Evolutionary conservation across 2,329 filamentous ascomycete genomes (phyloP), one percentile per base, ranked within the genome.

Genomic region (Exophiala oligosperma): DNA sequence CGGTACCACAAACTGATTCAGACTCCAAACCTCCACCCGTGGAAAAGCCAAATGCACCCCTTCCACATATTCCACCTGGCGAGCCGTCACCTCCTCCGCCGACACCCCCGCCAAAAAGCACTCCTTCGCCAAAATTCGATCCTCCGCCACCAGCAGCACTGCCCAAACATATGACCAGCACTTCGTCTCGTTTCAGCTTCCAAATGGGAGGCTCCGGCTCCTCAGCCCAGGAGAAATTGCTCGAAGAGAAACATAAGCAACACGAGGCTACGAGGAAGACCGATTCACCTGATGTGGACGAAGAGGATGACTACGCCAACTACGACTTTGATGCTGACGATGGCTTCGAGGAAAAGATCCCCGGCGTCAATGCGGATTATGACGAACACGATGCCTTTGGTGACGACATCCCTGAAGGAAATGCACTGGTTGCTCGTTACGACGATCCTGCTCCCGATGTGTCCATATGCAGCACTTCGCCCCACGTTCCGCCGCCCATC

Each of bases 151-250:
- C 61, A 1, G 56, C 71, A 3, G 72, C 72, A 4, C 60, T 79
- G 37, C 78, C 78, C 1, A 77, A 73, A 58, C 78, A 79, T 64
- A 70, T 79, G 54, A 78, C 74, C 56, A 86, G 84, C 66, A 83
- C 81, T 68, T 81, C 84, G 0, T 86, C 83, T 1, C 76, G 84
- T 8, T 88, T 88, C 67, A 87, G 84, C 64, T 88, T 88, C 64
- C 84, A 88, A 61, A 81, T 87, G 66, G 79, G 77, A 4, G 80
- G 79, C 14, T 76, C 78, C 8, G 84, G 83, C 54, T 85, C 83
- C 4, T 77, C 80, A 3, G 76, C 78, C 0, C 83, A 88, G 67
- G 85, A 88, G 66, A 81, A 81, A 62, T 71, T 86, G 5, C 71
- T 88, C 35, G 85, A 88, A 71, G 85, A 87, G 59, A 84, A 83